These are phyloP conservation scores for Opeltia flavorubescens DNA, from an alignment of 495 filamentous ascomycete species.

Conservation along the genomic window DNA sequence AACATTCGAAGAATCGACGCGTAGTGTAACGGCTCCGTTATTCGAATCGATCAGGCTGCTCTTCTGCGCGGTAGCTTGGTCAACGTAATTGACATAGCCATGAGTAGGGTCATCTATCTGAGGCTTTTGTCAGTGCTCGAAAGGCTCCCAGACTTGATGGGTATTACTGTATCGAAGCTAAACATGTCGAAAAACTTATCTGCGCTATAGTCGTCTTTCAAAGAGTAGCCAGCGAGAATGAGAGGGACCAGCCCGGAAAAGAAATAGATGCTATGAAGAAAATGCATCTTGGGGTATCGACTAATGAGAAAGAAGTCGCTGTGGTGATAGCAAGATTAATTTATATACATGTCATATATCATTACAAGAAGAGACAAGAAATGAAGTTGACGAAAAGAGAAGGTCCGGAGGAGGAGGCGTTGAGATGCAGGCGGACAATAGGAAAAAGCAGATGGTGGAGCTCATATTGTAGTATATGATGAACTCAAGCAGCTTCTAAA, in stretches of 20 bases:
- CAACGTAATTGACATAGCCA: conserved; percentile 51
- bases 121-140: conserved; percentile 14
- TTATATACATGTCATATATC: neutral
- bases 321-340: neutral
- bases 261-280: conserved; percentile 25
- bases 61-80: conserved; percentile 32
- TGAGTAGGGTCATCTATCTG: conserved; percentile 44
- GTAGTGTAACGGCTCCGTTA: conserved; percentile 25
- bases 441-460: conserved; percentile 1
- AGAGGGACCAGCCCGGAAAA: conserved; percentile 29
- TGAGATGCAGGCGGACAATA: conserved; percentile 3
- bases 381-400: neutral
- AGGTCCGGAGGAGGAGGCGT: neutral
- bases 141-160: conserved; percentile 14
- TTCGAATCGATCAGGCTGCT: conserved; percentile 37
- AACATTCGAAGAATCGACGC: conserved; percentile 22
- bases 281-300: conserved; percentile 22
- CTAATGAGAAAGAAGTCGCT: conserved; percentile 4
- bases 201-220: conserved; percentile 31
- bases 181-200: conserved; percentile 43
- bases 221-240: conserved; percentile 31
- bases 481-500: no score
- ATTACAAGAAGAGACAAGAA: neutral
- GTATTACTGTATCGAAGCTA: conserved; percentile 29
- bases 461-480: no score